phyloP scores from a whole-genome alignment of 768 basidiomycete genomes.

The Mycena latifolia region DNA sequence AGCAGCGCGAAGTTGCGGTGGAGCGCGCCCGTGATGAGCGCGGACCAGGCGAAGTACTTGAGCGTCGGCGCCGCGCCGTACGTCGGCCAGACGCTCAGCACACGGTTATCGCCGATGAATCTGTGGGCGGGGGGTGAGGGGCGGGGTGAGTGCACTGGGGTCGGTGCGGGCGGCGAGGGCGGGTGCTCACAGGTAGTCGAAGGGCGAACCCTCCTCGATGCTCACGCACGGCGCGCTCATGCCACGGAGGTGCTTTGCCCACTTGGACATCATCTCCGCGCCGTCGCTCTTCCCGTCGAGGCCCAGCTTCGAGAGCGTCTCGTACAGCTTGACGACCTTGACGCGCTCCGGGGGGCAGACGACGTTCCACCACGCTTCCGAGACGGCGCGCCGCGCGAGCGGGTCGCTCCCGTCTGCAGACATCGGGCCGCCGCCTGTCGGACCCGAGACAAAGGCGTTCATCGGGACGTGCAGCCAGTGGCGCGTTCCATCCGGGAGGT shows the following conservation, averaged over 20 bases:
- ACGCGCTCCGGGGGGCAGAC: constrained; percentile 9
- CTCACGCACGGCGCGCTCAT: constrained; percentile 18
- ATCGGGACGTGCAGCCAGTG: constrained; percentile 28
- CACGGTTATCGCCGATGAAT: constrained; percentile 3
- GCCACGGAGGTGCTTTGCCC: constrained; percentile 10
- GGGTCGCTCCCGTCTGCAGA: constrained; percentile 10
- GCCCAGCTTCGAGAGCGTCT: constrained; percentile 7
- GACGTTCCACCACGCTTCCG: constrained; percentile 24
- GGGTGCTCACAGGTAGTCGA: constrained; percentile 21
- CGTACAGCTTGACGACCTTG: neutral
- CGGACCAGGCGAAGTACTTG: constrained; percentile 20
- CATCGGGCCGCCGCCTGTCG: constrained; percentile 22
- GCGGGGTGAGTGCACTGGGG: too few relatives aligned
- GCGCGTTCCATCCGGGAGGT: constrained; percentile 7
- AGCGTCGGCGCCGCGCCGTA: constrained; percentile 25
- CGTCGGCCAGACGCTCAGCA: constrained; percentile 15
- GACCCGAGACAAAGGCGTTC: constrained; percentile 29
- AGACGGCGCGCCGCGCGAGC: constrained; percentile 1
- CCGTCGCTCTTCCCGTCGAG: constrained; percentile 13
- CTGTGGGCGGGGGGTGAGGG: too few relatives aligned
- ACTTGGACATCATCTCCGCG: constrained; percentile 4
- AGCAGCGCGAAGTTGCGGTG: constrained; percentile 21
- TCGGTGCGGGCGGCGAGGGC: neutral
- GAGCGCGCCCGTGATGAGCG: constrained; percentile 26
- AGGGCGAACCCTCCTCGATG: constrained; percentile 20